A percentile compares a stretch with the other conserved stretches of the same genome.
These are phyloP conservation scores for Apostasia shenzhenica DNA, from an alignment of 106 monocot species.

Conservation along the genomic window DNA sequence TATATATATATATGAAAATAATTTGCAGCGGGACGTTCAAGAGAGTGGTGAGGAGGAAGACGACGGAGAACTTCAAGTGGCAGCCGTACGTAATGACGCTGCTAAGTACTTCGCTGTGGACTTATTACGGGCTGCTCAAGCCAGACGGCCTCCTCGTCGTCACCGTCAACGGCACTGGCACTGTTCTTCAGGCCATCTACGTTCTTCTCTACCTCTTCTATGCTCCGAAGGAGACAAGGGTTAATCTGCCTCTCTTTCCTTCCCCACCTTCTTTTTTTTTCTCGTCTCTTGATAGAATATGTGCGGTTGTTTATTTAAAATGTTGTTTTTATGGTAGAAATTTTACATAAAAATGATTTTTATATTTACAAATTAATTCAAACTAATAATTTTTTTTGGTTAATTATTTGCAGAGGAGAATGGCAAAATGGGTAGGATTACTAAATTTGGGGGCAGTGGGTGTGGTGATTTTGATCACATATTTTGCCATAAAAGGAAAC, in stretches of 20 bases:
- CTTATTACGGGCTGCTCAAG: constrained; percentile 61
- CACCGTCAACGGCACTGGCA: constrained; percentile 51
- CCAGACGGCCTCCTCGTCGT: constrained; percentile 44
- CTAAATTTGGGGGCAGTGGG: constrained; percentile 25
- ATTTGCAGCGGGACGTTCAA: constrained; percentile 35
- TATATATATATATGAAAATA: too few species aligned
- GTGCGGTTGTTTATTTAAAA: too few species aligned
- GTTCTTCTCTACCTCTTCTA: constrained; percentile 46
- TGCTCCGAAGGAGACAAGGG: constrained; percentile 31
- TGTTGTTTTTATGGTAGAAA: too few species aligned
- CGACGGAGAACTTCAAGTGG: constrained; percentile 45
- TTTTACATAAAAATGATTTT: too few species aligned
- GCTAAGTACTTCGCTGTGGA: constrained; percentile 47
- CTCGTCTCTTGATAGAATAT: neutral
- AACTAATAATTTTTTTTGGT: neutral
- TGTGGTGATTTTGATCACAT: constrained; percentile 22
- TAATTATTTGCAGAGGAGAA: constrained; percentile 13
- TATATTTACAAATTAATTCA: too few species aligned
- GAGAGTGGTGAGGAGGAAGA: constrained; percentile 38
- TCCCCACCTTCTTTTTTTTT: neutral
- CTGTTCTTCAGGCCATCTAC: constrained; percentile 43
- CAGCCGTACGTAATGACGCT: constrained; percentile 45
- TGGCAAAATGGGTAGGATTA: constrained; percentile 21
- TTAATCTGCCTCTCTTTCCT: constrained; percentile 1
- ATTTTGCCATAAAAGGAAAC: constrained; percentile 18